Base-by-base conservation (phyloP, 257 asterid species). In the Anisodus acutangulus region DNA sequence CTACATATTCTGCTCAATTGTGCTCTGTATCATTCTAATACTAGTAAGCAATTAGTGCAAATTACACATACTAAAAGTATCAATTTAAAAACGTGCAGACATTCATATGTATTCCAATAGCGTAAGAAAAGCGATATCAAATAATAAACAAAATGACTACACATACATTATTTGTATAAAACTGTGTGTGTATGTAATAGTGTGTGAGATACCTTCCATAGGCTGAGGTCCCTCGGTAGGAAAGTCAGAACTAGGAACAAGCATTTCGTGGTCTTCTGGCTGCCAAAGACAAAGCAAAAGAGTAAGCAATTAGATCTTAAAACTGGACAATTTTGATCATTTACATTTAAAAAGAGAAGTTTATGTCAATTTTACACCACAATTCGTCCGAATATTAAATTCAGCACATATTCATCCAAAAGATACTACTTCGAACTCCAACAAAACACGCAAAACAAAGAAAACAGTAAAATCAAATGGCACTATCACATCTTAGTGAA, bases 211-310 rank as follows among this genome's bases (percentile, higher is more conserved):
- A 93, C 95, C 97, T 93, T 93, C 97, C 97, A 91, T 89, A 4
- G 94, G 93, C 78, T 91, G 92, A 83, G 97, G 93, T 16, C 92
- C 94, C 88, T 92, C 93, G 3, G 78, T 88, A 19, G 84, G 87
- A 13, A 88, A 86, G 83, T 92, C 91, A 2, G 94, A 86, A 86
- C 88, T 91, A 31, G 95, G 97, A 79, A 91, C 95, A 11, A 91
- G 90, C 93, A 93, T 90, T 90, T 90, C 92, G 62, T 91, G 91
- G 47, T 90, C 93, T 87, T 87, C 95, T 80, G 89, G 91, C 92
- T 91, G 90, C 90, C 72, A 84, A 31, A 31, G 19, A 84, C 17
- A 82, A 71, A 78, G 78, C 68, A 81, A 79, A 67, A 80, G 49
- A 81, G 53, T 81, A 63, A 85, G 81, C 59, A 12, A 79, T 59